Percentiles rank a stretch among this genome's conserved stretches.
Evolutionary conservation across 2,329 filamentous ascomycete species (phyloP).

Genomic region (Trichothecium sympodiale): DNA sequence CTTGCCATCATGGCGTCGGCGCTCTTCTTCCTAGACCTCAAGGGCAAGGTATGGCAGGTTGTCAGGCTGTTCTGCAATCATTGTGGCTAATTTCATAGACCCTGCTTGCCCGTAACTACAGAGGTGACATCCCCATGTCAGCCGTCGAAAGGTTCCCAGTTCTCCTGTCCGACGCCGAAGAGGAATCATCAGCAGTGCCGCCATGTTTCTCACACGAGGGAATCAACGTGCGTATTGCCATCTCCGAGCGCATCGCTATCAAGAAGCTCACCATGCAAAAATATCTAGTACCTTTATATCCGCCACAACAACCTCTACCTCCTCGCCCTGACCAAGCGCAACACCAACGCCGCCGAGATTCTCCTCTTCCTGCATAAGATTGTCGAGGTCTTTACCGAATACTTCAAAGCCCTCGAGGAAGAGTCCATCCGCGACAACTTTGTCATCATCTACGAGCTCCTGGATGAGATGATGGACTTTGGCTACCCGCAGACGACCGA

Average conservation of each 20-base stretch:
- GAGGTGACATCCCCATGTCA: constrained; percentile 97
- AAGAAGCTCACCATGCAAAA: background rate
- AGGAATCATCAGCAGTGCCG: constrained; percentile 94
- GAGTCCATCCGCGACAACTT: constrained; percentile 99
- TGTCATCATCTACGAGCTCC: constrained; percentile 94
- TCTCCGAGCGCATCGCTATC: constrained; percentile 5
- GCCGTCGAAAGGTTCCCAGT: constrained; percentile 97
- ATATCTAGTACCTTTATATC: constrained; percentile 87
- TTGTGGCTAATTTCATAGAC: constrained; percentile 46
- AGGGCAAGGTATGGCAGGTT: constrained; percentile 72
- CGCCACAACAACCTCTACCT: constrained; percentile 98
- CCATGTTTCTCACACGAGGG: constrained; percentile 98
- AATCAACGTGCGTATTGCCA: constrained; percentile 63
- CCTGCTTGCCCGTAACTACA: constrained; percentile 95
- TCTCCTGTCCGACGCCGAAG: constrained; percentile 93
- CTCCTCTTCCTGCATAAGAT: constrained; percentile 96
- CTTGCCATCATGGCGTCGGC: constrained; percentile 75
- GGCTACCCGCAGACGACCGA: constrained; percentile 98
- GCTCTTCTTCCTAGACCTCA: constrained; percentile 95
- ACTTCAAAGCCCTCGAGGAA: constrained; percentile 98
- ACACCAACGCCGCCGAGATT: constrained; percentile 97
- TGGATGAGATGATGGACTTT: constrained; percentile 99
- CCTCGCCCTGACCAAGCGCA: constrained; percentile 93
- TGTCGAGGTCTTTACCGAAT: constrained; percentile 98
- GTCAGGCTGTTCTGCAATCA: background rate